Base-by-base conservation (phyloP, 257 asterid species). In the Solanum medicagineum region DNA sequence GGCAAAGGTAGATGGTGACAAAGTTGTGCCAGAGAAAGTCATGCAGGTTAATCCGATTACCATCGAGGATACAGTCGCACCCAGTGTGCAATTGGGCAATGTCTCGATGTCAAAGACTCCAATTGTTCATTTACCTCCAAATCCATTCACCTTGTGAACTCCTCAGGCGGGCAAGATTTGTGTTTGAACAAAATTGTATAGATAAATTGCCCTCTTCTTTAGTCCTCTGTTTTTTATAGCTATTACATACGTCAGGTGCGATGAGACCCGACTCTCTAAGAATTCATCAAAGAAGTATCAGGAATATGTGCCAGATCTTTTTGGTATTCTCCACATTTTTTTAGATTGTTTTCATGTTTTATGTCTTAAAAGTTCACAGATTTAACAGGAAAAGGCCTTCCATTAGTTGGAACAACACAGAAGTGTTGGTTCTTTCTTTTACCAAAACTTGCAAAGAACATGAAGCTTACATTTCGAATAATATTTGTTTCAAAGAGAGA, bases 1-100 rank as follows among this genome's bases (percentile, higher is more conserved):
- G 93, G 98, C 93, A 5, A 95, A 95, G 91, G 94, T 97, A 1
- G 98, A 95, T 1, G 98, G 98, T n/a, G 91, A 92, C 85, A 95
- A 92, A 86, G 96, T 94, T 80, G 94, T 97, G 9, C 95, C 97
- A 1, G 98, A 95, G 94, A 94, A 92, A 88, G 91, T 97, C 26
- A 89, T 94, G 29, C 98, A 89, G 93, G 92, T 97, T 19, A 81
- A 94, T 77, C 98, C 97, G 0, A 91, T 92, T 84, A 85, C 81
- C 16, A 91, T 88, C 4, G 98, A 94, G 92, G 97, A 95, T 81
- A 86, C 89, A 1, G 91, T 89, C 47, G 89, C 93, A 40, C 88
- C 91, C 1, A 90, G 83, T 54, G 92, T 92, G 84, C 89, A 91
- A 16, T 13, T 36, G 9, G 97, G 98, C 32, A 97, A 97, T 77